Evolutionary conservation across 345 rosid species (phyloP), one percentile per base, ranked within the genome.

Genomic region (Eucalyptus erythrocorys): DNA sequence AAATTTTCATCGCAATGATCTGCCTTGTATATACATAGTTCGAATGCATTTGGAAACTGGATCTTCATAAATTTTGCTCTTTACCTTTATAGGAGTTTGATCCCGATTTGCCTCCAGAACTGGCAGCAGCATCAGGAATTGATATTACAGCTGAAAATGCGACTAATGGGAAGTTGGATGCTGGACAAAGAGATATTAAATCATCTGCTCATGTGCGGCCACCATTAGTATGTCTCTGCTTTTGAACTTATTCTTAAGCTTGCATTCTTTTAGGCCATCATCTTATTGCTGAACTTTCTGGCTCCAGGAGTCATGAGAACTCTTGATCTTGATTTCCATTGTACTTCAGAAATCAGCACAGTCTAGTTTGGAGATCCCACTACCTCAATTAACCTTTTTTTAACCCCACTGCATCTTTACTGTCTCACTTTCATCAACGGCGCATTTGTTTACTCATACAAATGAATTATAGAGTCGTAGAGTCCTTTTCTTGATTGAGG

Each of bases 81-180:
- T 59, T 68, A 47, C 88, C 90, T 51, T 86, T 90, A 87, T 89
- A 98, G 99, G 97, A 95, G 80, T 98, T 92, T 86, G 99, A 98
- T 94, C 99, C 99, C 64, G 99, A 98, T 91, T 90, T 98, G 88
- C 99, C 99, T 57, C 99, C 99, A 64, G 99, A 98, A 93, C 94
- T 98, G 90, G 99, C 97, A 88, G 99, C 99, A 89, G 99, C 99
- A 48, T 90, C 98, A 55, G 98, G 98, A 22, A 89, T 91, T 92
- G 99, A 94, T 91, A 90, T 88, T 92, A 88, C 94, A 87, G 93
- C 90, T 92, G 98, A 90, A 82, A 92, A 90, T 94, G 90, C 93
- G 87, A 94, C 91, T 93, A 59, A 93, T 88, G 94, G 91, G 88
- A 97, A 94, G 93, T 89, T 88, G 86, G 97, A 95, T 87, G 92